Evolutionary conservation across 768 basidiomycete species (phyloP), one percentile per base, ranked within the genome.

Genomic region (Hypholoma sublateritium): DNA sequence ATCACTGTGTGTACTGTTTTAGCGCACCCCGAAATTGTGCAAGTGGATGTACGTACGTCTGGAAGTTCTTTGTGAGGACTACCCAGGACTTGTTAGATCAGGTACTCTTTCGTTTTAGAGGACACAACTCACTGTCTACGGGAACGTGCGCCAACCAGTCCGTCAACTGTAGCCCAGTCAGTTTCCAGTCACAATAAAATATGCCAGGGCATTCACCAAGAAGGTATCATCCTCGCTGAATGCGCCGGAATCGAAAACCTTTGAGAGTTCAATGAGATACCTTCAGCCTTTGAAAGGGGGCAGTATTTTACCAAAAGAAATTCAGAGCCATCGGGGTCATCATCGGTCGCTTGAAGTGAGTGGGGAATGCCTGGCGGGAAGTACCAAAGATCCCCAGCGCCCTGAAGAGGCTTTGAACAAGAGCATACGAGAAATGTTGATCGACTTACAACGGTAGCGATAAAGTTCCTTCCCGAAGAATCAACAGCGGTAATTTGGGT

Each of bases 91-190:
- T 49, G 24, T 43, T 19, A 39, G 22, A 17, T 57, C 44, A 17
- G 60, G 70, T 36, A 77, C 77, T 7, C 21, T 5, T 5, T 22
- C 24, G 21, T 47, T 41, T 42, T 36, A 34, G 22, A 24, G 34
- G 19, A 32, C 14, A 43, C 8, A 21, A 32, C 57, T 42, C 25
- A 60, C 64, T 59, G 53, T 66, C 65, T 32, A 46, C 62, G 25
- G 65, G 65, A 19, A 82, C 74, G 62, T 88, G 87, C 4, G 85
- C 73, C 19, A 87, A 69, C 84, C 86, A 88, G 53, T 88, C 86
- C 58, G 85, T 80, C 24, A 85, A 69, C 53, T 83, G 71, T 61
- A 83, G 80, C 7, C 24, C 37, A 14, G 16, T 58, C 34, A 41
- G 52, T 37, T 19, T 24, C 39, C 9, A 54, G 4, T 25, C 13